A percentile compares a stretch with the other conserved stretches of the same genome.
phyloP scores from a whole-genome alignment of 2,329 filamentous ascomycete genomes.

The Xylaria sp. region DNA sequence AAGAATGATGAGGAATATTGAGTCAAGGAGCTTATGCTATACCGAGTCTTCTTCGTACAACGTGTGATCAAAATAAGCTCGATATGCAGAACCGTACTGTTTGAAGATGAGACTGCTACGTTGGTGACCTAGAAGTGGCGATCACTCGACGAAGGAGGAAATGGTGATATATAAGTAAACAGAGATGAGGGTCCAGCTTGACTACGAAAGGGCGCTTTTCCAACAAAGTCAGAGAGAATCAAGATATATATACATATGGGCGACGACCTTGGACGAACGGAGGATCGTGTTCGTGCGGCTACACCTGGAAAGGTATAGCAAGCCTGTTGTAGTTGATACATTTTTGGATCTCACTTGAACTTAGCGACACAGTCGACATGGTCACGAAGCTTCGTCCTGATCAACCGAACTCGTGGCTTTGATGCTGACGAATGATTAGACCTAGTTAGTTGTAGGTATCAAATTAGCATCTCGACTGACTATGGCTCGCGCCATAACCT shows the following conservation, averaged over 20 bases:
- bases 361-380: constrained; percentile 16
- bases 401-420: constrained; percentile 23
- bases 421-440: constrained; percentile 26
- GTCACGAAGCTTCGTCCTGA: constrained; percentile 16
- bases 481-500: constrained; percentile 5
- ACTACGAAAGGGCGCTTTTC: not conserved
- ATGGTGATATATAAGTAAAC: constrained; percentile 28
- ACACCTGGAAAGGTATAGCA: constrained; percentile 13
- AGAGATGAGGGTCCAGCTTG: constrained; percentile 11
- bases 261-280: not conserved
- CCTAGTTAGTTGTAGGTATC: constrained; percentile 2
- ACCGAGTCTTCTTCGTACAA: not conserved
- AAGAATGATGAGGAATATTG: constrained; percentile 13
- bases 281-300: constrained; percentile 14
- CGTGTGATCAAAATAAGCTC: not conserved
- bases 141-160: constrained; percentile 25
- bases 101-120: not conserved
- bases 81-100: not conserved
- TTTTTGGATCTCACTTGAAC: constrained; percentile 26
- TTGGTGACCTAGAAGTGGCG: constrained; percentile 26
- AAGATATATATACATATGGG: constrained; percentile 25
- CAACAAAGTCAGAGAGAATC: constrained; percentile 1
- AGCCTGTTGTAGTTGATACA: constrained; percentile 9
- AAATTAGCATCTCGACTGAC: constrained; percentile 21
- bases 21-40: constrained; percentile 4